Conservation (phyloP, 352 stramenopile species). For the Phytopythium montanum region DNA sequence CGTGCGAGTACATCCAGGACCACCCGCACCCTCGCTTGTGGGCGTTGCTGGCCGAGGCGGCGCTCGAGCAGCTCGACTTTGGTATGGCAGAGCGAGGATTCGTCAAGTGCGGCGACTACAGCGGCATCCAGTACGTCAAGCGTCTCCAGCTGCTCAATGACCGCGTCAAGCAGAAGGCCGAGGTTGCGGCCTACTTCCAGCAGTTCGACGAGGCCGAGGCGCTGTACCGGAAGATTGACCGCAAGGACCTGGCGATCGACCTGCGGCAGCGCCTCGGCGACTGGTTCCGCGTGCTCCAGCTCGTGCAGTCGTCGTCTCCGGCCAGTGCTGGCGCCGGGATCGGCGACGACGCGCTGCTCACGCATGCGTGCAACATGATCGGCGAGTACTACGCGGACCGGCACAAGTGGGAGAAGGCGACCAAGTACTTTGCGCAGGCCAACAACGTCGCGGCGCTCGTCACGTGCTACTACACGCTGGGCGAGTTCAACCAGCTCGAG, state of each 20-base stretch:
- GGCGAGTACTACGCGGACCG: constrained; percentile 90
- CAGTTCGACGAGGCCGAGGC: constrained; percentile 91
- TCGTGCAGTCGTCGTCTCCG: constrained; percentile 45
- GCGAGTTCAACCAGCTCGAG: constrained; percentile 87
- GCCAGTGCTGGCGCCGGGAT: constrained; percentile 19
- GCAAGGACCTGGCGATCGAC: constrained; percentile 92
- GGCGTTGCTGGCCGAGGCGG: constrained; percentile 83
- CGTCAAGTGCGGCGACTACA: constrained; percentile 90
- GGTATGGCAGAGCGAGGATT: constrained; percentile 91
- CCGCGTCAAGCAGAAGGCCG: constrained; percentile 89
- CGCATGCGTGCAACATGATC: constrained; percentile 86
- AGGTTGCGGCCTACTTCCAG: constrained; percentile 89
- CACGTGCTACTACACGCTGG: constrained; percentile 90
- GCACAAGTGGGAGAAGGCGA: constrained; percentile 92
- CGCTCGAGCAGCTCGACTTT: constrained; percentile 90
- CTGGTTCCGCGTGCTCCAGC: constrained; percentile 90
- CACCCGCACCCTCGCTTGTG: constrained; percentile 86
- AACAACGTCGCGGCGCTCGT: constrained; percentile 73
- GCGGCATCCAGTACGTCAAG: constrained; percentile 93
- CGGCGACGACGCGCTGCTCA: constrained; percentile 78
- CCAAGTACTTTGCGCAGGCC: constrained; percentile 89
- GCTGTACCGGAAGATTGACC: constrained; percentile 92
- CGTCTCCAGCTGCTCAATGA: constrained; percentile 84
- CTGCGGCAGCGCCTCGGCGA: constrained; percentile 88
- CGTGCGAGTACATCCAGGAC: constrained; percentile 81